Base-by-base conservation (phyloP, 1,284 basidiomycete genomes). In the Ceratobasidium sp. region DNA sequence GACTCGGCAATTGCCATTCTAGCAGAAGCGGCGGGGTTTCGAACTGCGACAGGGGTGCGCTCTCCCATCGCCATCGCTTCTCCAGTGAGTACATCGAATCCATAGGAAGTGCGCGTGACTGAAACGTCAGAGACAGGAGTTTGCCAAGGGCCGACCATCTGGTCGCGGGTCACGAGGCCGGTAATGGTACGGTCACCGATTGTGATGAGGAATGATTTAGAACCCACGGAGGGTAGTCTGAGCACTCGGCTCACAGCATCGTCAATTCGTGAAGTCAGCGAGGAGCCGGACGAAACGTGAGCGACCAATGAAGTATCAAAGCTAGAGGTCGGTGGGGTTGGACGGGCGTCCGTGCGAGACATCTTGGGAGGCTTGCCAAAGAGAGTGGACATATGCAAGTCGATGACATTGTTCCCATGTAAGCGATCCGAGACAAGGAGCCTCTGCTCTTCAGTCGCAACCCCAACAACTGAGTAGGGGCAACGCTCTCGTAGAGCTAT, bases 71-170 rank as follows among this genome's bases (percentile, higher is more conserved):
- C 90, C 93, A 99, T 98, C 0, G 96, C 95, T 80, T 99, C 96
- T 46, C 95, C 93, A 11, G 82, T 80, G n/a, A 83, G 76, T 41
- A 91, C 84, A 71, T 90, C 85, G 77, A 98, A 98, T 1, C 95
- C 95, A 77, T 96, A 98, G n/a, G 93, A 88, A 0, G 93, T 85
- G 25, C 92, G 88, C 1, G 96, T 99, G 56, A 98, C 94, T 4
- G 96, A 95, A 50, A 98, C 96, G 74, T 99, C 96, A 16, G 97
- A 91, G 5, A 98, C 94, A 39, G 96, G 96, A 2, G 98, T 92
- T 80, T 99, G 96, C 91, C 93, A 99, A 0, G 95, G 96, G 0
- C 96, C 97, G 21, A 98, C 93, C 96, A 99, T 98, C 79, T 99
- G 96, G 77, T 99, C 96, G 57, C 97, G 87, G 8, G 91, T 88